These are phyloP conservation scores for Penicillium desertorum DNA, from an alignment of 495 filamentous ascomycete genomes.

Conservation along the genomic window DNA sequence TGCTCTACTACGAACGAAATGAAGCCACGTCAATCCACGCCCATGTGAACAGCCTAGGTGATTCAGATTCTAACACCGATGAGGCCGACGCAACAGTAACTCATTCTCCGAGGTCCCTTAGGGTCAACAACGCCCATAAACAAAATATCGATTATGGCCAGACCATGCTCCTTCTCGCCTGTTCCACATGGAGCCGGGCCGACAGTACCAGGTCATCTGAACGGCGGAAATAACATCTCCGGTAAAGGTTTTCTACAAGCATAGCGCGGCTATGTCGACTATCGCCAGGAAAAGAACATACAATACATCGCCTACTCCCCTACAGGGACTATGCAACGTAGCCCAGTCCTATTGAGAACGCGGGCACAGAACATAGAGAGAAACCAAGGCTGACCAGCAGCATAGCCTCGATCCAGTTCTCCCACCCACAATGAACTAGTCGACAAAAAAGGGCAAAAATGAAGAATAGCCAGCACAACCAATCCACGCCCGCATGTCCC, in stretches of 20 bases:
- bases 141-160: slow-evolving; percentile 2
- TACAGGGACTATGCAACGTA: background rate
- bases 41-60: slow-evolving; percentile 25
- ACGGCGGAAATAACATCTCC: slow-evolving; percentile 14
- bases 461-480: background rate
- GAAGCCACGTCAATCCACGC: slow-evolving; percentile 28
- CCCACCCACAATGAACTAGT: background rate
- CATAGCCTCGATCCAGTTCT: background rate
- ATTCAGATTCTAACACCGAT: slow-evolving; percentile 9
- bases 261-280: slow-evolving; percentile 25
- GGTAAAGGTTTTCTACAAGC: background rate
- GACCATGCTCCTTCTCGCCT: slow-evolving; percentile 7
- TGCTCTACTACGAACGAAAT: slow-evolving; percentile 17
- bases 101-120: background rate
- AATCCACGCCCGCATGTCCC: slow-evolving; percentile 12
- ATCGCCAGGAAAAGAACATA: background rate
- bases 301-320: background rate
- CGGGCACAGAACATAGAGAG: background rate
- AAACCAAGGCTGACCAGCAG: background rate
- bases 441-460: background rate
- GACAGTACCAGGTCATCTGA: slow-evolving; percentile 25
- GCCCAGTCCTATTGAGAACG: slow-evolving; percentile 6
- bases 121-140: background rate
- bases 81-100: slow-evolving; percentile 23
- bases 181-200: slow-evolving; percentile 20